These are phyloP conservation scores for Corymbia maculata DNA, from an alignment of 345 rosid species.

Conservation along the genomic window DNA sequence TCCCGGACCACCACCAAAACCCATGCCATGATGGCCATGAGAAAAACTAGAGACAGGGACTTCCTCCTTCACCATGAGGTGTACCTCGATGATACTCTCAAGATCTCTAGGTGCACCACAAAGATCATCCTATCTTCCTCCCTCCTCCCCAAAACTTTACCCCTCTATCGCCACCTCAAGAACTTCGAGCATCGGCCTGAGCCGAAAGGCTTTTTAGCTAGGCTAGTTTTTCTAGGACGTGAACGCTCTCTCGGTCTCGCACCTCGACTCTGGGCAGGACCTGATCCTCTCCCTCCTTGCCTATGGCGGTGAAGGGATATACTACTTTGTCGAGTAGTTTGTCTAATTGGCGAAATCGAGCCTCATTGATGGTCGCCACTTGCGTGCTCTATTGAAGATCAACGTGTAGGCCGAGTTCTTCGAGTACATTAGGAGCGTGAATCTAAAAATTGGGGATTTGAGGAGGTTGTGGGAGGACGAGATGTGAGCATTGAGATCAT, in stretches of 20 bases:
- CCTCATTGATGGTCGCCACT: no score
- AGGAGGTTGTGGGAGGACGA: no score
- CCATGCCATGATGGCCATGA: accelerated
- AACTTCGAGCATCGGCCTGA: background rate
- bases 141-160: no score
- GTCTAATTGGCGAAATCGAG: accelerated
- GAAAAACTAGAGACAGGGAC: accelerated
- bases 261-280: background rate
- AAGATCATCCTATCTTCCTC: no score
- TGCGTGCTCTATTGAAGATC: accelerated
- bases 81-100: no score
- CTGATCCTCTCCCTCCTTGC: background rate
- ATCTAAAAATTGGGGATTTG: no score
- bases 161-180: background rate
- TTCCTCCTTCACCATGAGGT: no score
- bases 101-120: no score
- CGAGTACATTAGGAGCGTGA: accelerated
- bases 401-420: accelerated
- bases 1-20: background rate
- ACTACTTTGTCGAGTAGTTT: background rate
- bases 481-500: no score
- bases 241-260: accelerated
- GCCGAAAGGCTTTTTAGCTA: accelerated
- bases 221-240: accelerated
- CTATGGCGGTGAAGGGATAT: background rate